phyloP scores from a whole-genome alignment of 768 basidiomycete genomes.

The Boletus coccyginus region DNA sequence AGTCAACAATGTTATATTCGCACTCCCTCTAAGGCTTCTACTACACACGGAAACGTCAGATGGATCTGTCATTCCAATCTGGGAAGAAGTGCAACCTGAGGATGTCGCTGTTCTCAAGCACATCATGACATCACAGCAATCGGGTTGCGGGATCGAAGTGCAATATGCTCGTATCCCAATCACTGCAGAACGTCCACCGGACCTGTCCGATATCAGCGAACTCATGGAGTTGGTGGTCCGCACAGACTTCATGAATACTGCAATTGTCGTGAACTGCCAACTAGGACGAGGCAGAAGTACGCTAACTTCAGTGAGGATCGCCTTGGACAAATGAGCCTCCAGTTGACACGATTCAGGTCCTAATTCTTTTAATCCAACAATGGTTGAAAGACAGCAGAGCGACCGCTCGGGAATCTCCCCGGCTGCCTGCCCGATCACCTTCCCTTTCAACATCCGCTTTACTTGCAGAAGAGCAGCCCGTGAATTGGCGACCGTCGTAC shows the following conservation, averaged over 20 bases:
- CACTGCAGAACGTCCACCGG: constrained; percentile 83
- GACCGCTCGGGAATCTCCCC: constrained; percentile 32
- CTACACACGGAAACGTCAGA: constrained; percentile 88
- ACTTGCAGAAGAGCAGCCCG: constrained; percentile 28
- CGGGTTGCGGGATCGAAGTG: constrained; percentile 53
- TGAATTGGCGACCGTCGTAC: constrained; percentile 60
- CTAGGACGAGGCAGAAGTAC: constrained; percentile 92
- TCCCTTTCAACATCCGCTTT: constrained; percentile 41
- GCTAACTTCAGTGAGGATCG: constrained; percentile 66
- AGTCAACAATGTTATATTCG: background rate
- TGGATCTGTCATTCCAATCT: constrained; percentile 87
- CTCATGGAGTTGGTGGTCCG: constrained; percentile 77
- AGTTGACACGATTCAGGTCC: constrained; percentile 45
- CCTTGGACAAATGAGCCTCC: background rate
- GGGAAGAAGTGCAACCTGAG: constrained; percentile 79
- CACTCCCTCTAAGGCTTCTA: constrained; percentile 51
- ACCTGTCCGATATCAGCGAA: constrained; percentile 70
- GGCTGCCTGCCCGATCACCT: constrained; percentile 33
- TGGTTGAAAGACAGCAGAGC: constrained; percentile 59
- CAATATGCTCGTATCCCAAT: constrained; percentile 86
- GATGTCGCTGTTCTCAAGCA: constrained; percentile 84
- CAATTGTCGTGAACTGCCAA: constrained; percentile 94
- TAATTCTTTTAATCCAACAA: constrained; percentile 77
- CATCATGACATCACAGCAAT: constrained; percentile 66
- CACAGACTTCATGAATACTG: constrained; percentile 62